Base-by-base conservation (phyloP, 441 rosid genomes). In the Dalechampia spathulata region DNA sequence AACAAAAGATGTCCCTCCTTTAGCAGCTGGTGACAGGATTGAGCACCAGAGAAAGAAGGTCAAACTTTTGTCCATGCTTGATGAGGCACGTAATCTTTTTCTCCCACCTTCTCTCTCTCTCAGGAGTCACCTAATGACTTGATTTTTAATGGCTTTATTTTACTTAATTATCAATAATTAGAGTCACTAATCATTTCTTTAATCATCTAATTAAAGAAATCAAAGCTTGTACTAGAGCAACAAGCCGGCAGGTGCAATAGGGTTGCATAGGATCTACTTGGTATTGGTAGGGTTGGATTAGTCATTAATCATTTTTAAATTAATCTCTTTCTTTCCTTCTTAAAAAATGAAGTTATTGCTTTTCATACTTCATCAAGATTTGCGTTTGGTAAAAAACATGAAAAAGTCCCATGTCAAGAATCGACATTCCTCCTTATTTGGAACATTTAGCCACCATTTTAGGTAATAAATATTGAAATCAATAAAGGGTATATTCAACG, bases 31-130 rank as follows among this genome's bases (percentile, higher is more conserved):
- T 23, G 96, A 89, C 63, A 78, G 96, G 63, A 82, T 86, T 72
- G 98, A 92, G 65, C 90, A 88, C 69, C 98, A 92, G 63, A 78
- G 96, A 67, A 80, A 88, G 71, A 92, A 89, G 87, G 86, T 75
- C 80, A 92, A 88, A 70, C 84, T 92, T 46, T 61, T 92, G 58
- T 59, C 91, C 70, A 92, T 89, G 98, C 88, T 92, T 70, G 96
- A 92, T 67, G 96, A 92, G 98, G 98, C 83, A 85, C 73, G 95
- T 91, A 70, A n/a, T n/a, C n/a, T 47, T 22, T 6, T 48, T 21
- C 43, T 38, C 22, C 28, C 40, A 34, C 20, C 52, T 44, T 30
- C 34, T 30, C 34, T 8, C 34, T 30, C 34, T 30, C 34, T 30
- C 34, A 30, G 8, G 28, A 22, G 34, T 39, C 71, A 61, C 55